A percentile compares a stretch with the other conserved stretches of the same genome.
These are phyloP conservation scores for Leishmania lainsoni DNA, from an alignment of 208 protist species.

Conservation along the genomic window DNA sequence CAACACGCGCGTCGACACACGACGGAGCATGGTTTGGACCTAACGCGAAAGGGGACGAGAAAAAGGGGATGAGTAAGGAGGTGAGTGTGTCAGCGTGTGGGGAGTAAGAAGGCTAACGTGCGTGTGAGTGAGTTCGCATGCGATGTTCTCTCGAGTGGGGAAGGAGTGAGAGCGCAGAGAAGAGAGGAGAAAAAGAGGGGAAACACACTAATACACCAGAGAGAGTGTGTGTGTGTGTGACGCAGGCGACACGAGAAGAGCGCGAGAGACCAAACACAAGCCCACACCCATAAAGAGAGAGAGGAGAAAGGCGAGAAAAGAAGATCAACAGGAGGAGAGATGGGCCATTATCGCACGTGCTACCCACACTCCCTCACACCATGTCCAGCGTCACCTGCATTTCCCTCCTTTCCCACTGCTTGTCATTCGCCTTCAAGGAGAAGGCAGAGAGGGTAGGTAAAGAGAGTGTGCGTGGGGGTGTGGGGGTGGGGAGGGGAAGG, in stretches of 20 bases:
- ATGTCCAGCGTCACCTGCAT: neutral
- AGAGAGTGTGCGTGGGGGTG: neutral
- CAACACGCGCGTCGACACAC: conserved; percentile 43
- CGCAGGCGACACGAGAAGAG: neutral
- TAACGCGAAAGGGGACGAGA: conserved; percentile 1
- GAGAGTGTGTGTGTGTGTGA: neutral
- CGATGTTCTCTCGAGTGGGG: neutral
- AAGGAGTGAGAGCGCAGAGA: neutral
- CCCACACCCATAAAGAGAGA: neutral
- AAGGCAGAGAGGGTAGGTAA: neutral
- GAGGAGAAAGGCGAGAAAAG: neutral
- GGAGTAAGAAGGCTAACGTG: neutral
- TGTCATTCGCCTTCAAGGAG: neutral
- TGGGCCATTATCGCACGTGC: neutral
- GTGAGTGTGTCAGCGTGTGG: neutral
- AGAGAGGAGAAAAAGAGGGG: neutral
- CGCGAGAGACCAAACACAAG: neutral
- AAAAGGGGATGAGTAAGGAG: conserved; percentile 6
- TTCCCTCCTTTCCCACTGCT: neutral
- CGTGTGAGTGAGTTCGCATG: neutral
- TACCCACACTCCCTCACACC: neutral
- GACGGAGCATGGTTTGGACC: conserved; percentile 61
- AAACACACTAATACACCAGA: neutral
- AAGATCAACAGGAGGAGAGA: neutral
- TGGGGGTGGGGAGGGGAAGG: neutral